These are phyloP conservation scores for Chaetomium sp. DNA, from an alignment of 2,329 filamentous ascomycete genomes.

Conservation along the genomic window DNA sequence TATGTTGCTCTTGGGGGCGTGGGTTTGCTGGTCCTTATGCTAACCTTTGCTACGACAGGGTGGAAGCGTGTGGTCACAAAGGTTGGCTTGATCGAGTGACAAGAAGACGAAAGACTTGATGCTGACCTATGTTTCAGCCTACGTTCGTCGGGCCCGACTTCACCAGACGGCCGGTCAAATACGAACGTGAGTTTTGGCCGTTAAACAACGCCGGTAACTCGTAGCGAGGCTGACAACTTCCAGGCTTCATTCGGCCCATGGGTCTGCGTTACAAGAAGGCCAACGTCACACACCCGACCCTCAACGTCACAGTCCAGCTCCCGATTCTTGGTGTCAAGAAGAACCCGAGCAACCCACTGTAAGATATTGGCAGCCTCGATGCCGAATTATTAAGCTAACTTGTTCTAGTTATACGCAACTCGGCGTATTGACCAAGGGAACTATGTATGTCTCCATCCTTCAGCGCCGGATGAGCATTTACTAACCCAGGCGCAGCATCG, in stretches of 20 bases:
- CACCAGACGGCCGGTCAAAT: constrained; percentile 83
- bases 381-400: constrained; percentile 8
- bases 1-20: constrained; percentile 11
- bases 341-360: constrained; percentile 72
- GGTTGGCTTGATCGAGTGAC: constrained; percentile 20
- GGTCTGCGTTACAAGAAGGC: constrained; percentile 79
- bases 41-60: constrained; percentile 32
- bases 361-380: constrained; percentile 1
- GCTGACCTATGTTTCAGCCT: constrained; percentile 45
- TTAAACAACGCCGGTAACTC: constrained; percentile 32
- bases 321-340: constrained; percentile 71
- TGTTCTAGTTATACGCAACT: constrained; percentile 69
- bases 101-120: neutral
- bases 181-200: constrained; percentile 56
- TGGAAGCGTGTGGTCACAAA: constrained; percentile 66
- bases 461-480: neutral
- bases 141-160: constrained; percentile 93
- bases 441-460: constrained; percentile 46
- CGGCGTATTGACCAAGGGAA: constrained; percentile 85
- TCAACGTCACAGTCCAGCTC: constrained; percentile 71
- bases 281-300: constrained; percentile 56
- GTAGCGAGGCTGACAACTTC: neutral
- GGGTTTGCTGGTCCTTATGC: constrained; percentile 35
- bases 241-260: constrained; percentile 72
- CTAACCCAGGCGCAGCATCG: constrained; percentile 50